Evolutionary conservation across 257 asterid species (phyloP).

Genomic region (Scutellaria minor): DNA sequence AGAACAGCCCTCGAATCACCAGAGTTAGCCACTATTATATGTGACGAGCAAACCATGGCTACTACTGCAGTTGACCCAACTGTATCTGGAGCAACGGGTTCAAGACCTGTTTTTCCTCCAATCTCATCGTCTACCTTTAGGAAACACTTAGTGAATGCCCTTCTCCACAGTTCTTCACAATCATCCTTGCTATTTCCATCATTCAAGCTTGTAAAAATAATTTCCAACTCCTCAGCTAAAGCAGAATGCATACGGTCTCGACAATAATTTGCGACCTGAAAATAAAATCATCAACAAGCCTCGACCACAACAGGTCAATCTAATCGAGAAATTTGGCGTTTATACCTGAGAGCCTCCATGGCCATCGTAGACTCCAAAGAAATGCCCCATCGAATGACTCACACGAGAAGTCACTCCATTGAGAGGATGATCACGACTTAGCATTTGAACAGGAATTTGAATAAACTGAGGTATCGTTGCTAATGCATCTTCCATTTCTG

Average conservation of each 20-base stretch:
- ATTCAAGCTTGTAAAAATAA: slow-evolving; percentile 37
- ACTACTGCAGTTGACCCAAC: slow-evolving; percentile 98
- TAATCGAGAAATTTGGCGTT: not conserved
- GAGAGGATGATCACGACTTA: slow-evolving; percentile 54
- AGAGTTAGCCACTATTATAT: slow-evolving; percentile 85
- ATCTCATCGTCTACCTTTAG: slow-evolving; percentile 86
- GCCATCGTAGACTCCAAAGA: slow-evolving; percentile 97
- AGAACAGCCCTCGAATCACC: slow-evolving; percentile 99
- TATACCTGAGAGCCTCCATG: slow-evolving; percentile 96
- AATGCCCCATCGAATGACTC: slow-evolving; percentile 82
- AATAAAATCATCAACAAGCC: not conserved
- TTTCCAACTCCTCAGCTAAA: slow-evolving; percentile 68
- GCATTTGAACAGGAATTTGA: slow-evolving; percentile 70
- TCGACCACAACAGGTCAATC: not conserved
- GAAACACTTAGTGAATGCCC: slow-evolving; percentile 69
- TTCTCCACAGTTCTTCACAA: slow-evolving; percentile 74
- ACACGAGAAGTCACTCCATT: slow-evolving; percentile 56
- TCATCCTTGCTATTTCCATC: slow-evolving; percentile 30
- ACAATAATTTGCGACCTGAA: slow-evolving; percentile 92
- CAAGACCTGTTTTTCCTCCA: slow-evolving; percentile 55
- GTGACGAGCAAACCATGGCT: slow-evolving; percentile 95
- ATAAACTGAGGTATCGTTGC: slow-evolving; percentile 71
- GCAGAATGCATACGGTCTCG: slow-evolving; percentile 76
- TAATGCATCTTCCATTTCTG: slow-evolving; percentile 94
- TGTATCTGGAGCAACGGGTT: slow-evolving; percentile 84